Percentiles rank a stretch among this genome's conserved stretches.
Conservation (phyloP, 1,284 basidiomycete genomes). For the Apiotrichum sp. region DNA sequence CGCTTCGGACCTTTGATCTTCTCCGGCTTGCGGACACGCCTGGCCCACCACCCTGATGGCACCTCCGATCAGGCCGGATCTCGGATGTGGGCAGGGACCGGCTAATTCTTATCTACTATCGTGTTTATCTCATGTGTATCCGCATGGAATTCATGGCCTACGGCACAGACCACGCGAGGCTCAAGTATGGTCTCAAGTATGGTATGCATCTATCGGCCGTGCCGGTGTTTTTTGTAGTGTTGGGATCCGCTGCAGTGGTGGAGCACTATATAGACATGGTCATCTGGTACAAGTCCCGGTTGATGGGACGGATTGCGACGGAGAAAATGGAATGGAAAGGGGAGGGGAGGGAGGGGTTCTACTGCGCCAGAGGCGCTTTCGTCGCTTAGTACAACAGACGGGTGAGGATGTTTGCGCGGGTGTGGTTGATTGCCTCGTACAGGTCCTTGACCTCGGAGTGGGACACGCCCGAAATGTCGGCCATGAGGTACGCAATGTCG, state of each 20-base stretch:
- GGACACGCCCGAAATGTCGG: slow-evolving; percentile 88
- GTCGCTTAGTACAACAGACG: slow-evolving; percentile 56
- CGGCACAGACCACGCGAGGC: too few relatives aligned
- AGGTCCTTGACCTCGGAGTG: slow-evolving; percentile 74
- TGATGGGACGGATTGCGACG: slow-evolving; percentile 3
- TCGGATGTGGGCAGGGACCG: neutral
- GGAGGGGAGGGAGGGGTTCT: neutral
- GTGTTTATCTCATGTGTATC: too few relatives aligned
- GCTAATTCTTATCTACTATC: neutral
- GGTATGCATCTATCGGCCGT: neutral
- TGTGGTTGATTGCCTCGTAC: slow-evolving; percentile 73
- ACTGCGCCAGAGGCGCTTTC: neutral
- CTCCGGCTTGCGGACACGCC: too few relatives aligned
- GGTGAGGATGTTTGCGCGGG: slow-evolving; percentile 79
- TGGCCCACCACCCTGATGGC: neutral
- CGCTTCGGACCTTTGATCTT: too few relatives aligned
- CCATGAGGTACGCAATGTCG: slow-evolving; percentile 78
- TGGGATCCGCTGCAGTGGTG: slow-evolving; percentile 1
- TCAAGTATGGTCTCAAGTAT: too few relatives aligned
- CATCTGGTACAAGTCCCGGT: slow-evolving; percentile 9
- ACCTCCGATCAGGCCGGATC: neutral
- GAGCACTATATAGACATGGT: slow-evolving; percentile 12
- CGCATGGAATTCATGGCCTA: too few relatives aligned
- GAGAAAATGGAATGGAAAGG: neutral
- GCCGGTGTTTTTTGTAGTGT: neutral